Base-by-base conservation (phyloP, 1,284 basidiomycete genomes). In the Moesziomyces aphidis region DNA sequence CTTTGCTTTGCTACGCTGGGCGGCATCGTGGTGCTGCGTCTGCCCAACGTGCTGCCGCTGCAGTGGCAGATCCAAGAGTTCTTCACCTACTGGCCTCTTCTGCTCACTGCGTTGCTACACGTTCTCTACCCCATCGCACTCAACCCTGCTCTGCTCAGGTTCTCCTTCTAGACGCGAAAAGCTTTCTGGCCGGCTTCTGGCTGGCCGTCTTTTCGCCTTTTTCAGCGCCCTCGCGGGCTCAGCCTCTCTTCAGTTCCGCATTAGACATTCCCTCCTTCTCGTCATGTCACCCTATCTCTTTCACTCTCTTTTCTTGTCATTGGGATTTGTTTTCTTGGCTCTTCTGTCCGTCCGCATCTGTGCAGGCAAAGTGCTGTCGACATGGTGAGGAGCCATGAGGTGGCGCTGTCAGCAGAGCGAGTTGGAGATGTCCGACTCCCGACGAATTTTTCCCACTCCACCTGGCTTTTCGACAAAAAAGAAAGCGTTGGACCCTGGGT, bases 1-100 rank as follows among this genome's bases (percentile, higher is more conserved):
- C 68, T 93, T 45, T 86, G 81, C 54, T 90, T 92, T 86, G 83
- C 89, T 55, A 81, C 92, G 34, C 81, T 92, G 34, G 86, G 89
- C 0, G 58, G 24, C 6, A 21, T 64, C 23, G 50, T 57, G 44
- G 24, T 61, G 22, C 47, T 58, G 22, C 50, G 50, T 39, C 34
- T 69, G 23, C 87, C 87, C 11, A 64, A 85, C 8, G 59, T 89
- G 9, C 85, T 92, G 0, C 90, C 91, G 0, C 72, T 85, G 0
- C 89, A 86, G 42, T 93, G 91, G 90, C 88, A 87, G 66, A 88
- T 73, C 54, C 15, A 34, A 19, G 67, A 59, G 10, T 75, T 79
- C 61, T 53, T 42, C 52, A 63, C 55, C 28, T 57, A 61, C 53
- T 76, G 65, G 70, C 74, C 74, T 4, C 39, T 54, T 0, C 17